Evolutionary conservation across 2,329 filamentous ascomycete genomes (phyloP).

Genomic region (Stylonectria norvegica): DNA sequence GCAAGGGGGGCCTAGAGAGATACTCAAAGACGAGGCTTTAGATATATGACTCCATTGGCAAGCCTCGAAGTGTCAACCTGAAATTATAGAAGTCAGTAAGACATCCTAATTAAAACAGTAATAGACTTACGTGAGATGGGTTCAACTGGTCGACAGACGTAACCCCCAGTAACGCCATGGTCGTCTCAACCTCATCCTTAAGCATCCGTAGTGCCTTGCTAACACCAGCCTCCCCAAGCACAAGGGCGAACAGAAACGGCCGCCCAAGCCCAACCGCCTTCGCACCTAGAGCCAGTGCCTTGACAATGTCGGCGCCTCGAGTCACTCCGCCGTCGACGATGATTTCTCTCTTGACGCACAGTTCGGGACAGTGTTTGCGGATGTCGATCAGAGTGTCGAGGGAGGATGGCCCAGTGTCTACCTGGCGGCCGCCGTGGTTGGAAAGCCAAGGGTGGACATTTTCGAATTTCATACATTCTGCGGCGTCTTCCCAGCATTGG

Average conservation of each 20-base stretch:
- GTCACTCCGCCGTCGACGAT: conserved; percentile 6
- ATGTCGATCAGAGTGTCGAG: conserved; percentile 6
- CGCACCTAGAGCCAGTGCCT: conserved; percentile 7
- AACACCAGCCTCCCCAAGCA: conserved; percentile 2
- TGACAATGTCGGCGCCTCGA: conserved; percentile 7
- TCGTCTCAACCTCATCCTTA: conserved; percentile 2
- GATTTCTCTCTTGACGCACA: conserved; percentile 2
- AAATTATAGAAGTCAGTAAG: background rate
- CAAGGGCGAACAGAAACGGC: conserved; percentile 4
- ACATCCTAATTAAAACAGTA: conserved; percentile 7
- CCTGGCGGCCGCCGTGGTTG: conserved; percentile 7
- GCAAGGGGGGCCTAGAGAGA: too few relatives aligned
- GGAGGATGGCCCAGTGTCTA: conserved; percentile 4
- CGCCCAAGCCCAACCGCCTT: conserved; percentile 6
- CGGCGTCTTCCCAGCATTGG: conserved; percentile 10
- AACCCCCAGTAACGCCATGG: conserved; percentile 2
- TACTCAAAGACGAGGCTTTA: background rate
- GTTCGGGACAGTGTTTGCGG: conserved; percentile 1
- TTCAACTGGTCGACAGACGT: conserved; percentile 1
- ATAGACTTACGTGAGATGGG: conserved; percentile 1
- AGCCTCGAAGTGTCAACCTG: background rate
- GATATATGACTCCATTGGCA: background rate
- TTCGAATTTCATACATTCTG: conserved; percentile 1
- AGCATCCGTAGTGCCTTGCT: background rate
- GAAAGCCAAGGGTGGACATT: conserved; percentile 8